Evolutionary conservation across 345 rosid species (phyloP).

Genomic region (Toxicodendron radicans): DNA sequence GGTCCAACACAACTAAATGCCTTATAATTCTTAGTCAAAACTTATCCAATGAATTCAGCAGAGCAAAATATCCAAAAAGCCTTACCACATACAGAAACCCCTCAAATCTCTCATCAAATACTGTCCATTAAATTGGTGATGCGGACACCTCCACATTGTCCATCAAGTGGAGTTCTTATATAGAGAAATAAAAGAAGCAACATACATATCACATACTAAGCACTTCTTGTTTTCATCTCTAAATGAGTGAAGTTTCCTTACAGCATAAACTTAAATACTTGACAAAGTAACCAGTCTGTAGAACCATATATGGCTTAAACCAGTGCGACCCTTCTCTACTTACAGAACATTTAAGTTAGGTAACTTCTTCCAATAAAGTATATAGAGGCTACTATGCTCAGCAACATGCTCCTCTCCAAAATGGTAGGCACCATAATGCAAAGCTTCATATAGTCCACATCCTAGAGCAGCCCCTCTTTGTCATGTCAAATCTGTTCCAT

Average conservation of each 20-base stretch:
- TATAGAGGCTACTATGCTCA: constrained; percentile 36
- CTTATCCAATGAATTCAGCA: constrained; percentile 23
- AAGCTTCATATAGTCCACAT: constrained; percentile 51
- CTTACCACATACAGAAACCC: constrained; percentile 16
- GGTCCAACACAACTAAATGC: constrained; percentile 12
- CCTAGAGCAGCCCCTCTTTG: constrained; percentile 63
- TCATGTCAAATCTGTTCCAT: constrained; percentile 65
- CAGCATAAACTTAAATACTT: constrained; percentile 35
- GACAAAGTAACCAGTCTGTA: constrained; percentile 28
- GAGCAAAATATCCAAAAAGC: constrained; percentile 23
- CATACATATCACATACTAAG: constrained; percentile 41
- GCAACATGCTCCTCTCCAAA: constrained; percentile 35
- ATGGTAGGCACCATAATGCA: constrained; percentile 31
- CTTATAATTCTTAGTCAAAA: constrained; percentile 21
- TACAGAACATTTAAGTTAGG: constrained; percentile 19
- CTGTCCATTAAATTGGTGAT: constrained; percentile 24
- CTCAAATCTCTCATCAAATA: constrained; percentile 21
- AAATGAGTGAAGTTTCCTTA: constrained; percentile 36
- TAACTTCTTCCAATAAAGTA: constrained; percentile 19
- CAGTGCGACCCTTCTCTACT: constrained; percentile 30
- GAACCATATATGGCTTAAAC: constrained; percentile 33
- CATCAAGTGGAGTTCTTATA: constrained; percentile 21
- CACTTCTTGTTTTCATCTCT: constrained; percentile 37
- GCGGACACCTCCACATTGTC: constrained; percentile 32
- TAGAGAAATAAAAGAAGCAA: constrained; percentile 30